A percentile compares a stretch with the other conserved stretches of the same genome.
phyloP scores from a whole-genome alignment of 306 rosid genomes.

The Glycine latifolia region DNA sequence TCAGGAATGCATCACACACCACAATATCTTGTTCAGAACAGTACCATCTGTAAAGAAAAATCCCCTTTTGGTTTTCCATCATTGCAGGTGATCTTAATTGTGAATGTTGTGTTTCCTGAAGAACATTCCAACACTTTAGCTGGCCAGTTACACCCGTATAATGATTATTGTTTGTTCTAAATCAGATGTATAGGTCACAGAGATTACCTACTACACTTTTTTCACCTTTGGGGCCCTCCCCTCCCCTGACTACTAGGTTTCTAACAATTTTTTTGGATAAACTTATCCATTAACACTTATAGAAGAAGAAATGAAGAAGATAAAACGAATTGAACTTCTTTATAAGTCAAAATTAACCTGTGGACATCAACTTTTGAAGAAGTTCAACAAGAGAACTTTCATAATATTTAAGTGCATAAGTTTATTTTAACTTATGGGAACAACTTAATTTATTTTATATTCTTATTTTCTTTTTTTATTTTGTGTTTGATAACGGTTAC shows the following conservation, averaged over 20 bases:
- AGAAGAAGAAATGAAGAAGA: no score
- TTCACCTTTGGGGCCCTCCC: background rate
- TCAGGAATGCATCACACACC: slow-evolving; percentile 40
- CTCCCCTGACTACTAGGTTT: slow-evolving; percentile 23
- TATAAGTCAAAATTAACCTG: background rate
- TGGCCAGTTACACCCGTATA: slow-evolving; percentile 61
- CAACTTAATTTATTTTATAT: background rate
- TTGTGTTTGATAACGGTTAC: background rate
- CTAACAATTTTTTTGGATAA: no score
- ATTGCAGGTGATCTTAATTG: slow-evolving; percentile 35
- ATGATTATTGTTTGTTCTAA: slow-evolving; percentile 49
- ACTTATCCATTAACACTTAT: background rate
- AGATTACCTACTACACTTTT: slow-evolving; percentile 23
- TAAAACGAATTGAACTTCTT: background rate
- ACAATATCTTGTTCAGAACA: slow-evolving; percentile 28
- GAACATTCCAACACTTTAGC: slow-evolving; percentile 64
- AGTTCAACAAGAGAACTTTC: background rate
- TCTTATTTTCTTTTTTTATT: background rate
- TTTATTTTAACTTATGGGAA: rapidly evolving
- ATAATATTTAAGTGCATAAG: no score
- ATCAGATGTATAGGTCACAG: slow-evolving; percentile 44
- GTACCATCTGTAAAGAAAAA: slow-evolving; percentile 28
- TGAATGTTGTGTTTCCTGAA: slow-evolving; percentile 57
- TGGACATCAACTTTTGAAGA: background rate
- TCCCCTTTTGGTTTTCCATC: slow-evolving; percentile 36